These are phyloP conservation scores for Orbilia brochopaga DNA, from an alignment of 2,329 filamentous ascomycete species.

Conservation along the genomic window DNA sequence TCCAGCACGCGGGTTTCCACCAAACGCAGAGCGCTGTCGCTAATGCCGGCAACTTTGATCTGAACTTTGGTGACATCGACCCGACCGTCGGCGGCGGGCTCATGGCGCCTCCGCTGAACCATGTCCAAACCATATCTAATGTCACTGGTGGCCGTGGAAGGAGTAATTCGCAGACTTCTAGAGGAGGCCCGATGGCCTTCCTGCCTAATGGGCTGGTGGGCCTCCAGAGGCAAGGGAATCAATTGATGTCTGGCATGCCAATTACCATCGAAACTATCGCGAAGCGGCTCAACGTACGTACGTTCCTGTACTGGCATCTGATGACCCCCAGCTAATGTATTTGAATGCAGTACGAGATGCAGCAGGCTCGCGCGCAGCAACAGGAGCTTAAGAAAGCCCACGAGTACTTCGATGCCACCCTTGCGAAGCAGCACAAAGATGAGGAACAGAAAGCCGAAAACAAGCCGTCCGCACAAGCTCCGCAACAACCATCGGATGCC, in stretches of 20 bases:
- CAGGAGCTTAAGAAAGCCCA: conserved; percentile 83
- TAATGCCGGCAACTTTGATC: conserved; percentile 77
- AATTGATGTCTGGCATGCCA: conserved; percentile 75
- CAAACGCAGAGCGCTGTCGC: conserved; percentile 60
- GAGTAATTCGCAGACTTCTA: conserved; percentile 64
- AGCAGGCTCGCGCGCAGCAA: conserved; percentile 83
- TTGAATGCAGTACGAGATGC: conserved; percentile 76
- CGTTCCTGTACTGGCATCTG: background rate
- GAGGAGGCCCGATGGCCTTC: conserved; percentile 55
- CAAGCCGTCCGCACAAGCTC: conserved; percentile 7
- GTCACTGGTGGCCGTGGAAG: conserved; percentile 62
- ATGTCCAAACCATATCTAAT: conserved; percentile 69
- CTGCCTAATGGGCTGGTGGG: conserved; percentile 61
- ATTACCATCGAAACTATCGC: conserved; percentile 94
- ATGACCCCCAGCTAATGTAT: background rate
- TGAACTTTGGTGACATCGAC: conserved; percentile 91
- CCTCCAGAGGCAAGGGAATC: conserved; percentile 71
- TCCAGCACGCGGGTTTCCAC: conserved; percentile 90
- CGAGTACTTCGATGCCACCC: conserved; percentile 77
- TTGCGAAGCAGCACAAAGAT: conserved; percentile 63
- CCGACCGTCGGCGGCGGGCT: conserved; percentile 67
- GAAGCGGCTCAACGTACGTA: conserved; percentile 78
- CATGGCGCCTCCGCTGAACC: conserved; percentile 65
- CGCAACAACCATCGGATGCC: background rate
- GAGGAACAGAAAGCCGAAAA: conserved; percentile 6